These are phyloP conservation scores for Hemerocallis citrina DNA, from an alignment of 106 monocot species.

Conservation along the genomic window DNA sequence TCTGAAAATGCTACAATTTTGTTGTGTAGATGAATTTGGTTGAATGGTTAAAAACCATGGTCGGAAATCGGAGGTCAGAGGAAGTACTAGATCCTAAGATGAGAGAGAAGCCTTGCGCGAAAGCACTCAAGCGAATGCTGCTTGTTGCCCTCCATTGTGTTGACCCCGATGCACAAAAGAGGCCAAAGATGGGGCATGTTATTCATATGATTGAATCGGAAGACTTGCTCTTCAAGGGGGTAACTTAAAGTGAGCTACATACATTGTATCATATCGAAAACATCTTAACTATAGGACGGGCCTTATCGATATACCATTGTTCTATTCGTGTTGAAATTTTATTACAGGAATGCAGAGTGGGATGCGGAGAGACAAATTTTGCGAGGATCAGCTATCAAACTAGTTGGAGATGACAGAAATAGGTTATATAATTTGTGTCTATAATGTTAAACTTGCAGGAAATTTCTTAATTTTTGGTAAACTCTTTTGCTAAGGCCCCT, in stretches of 20 bases:
- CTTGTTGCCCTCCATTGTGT: slow-evolving; percentile 84
- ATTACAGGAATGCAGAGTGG: slow-evolving; percentile 22
- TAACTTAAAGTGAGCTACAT: slow-evolving; percentile 4
- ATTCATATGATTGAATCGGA: slow-evolving; percentile 88
- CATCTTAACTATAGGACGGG: not conserved
- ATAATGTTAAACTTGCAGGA: slow-evolving; percentile 4
- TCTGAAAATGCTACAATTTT: not conserved
- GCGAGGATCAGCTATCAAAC: slow-evolving; percentile 14
- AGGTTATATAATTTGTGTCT: slow-evolving; percentile 1
- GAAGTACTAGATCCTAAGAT: slow-evolving; percentile 73
- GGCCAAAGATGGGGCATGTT: slow-evolving; percentile 83
- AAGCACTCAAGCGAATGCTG: slow-evolving; percentile 66
- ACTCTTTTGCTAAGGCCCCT: too few species aligned
- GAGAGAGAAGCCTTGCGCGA: slow-evolving; percentile 55
- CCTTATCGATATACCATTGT: not conserved
- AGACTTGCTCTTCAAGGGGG: slow-evolving; percentile 44
- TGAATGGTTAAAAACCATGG: slow-evolving; percentile 81
- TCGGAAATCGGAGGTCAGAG: slow-evolving; percentile 56
- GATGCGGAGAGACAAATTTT: slow-evolving; percentile 13
- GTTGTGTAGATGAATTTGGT: slow-evolving; percentile 55
- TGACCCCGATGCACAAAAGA: slow-evolving; percentile 67
- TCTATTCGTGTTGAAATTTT: not conserved
- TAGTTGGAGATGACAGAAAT: slow-evolving; percentile 12
- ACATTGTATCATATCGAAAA: not conserved
- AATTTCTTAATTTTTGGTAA: too few species aligned